phyloP scores from a whole-genome alignment of 1,139 yeast species.

The Diutina rugosa region DNA sequence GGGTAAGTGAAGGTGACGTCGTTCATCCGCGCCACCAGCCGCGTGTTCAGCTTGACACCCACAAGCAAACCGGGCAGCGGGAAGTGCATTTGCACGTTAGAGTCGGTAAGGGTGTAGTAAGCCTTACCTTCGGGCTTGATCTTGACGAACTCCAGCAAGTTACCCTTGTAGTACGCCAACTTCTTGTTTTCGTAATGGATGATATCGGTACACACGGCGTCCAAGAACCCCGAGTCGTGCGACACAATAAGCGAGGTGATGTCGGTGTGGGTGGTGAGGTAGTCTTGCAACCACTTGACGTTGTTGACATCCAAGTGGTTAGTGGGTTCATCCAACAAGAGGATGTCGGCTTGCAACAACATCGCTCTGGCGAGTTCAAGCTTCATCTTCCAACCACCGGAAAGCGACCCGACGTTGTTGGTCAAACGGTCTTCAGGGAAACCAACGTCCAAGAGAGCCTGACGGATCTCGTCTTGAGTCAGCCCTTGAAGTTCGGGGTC shows the following conservation, averaged over 20 bases:
- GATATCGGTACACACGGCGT: constrained; percentile 90
- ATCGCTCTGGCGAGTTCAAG: constrained; percentile 95
- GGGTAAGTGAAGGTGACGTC: constrained; percentile 86
- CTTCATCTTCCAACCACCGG: constrained; percentile 99
- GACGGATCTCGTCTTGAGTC: constrained; percentile 55
- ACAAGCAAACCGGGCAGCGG: constrained; percentile 96
- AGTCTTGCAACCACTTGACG: constrained; percentile 89
- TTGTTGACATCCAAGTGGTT: constrained; percentile 93
- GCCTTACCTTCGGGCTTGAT: constrained; percentile 94
- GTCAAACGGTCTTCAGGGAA: constrained; percentile 81
- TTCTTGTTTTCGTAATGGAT: constrained; percentile 94
- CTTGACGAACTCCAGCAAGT: constrained; percentile 82
- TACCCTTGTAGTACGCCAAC: constrained; percentile 91
- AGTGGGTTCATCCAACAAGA: constrained; percentile 94
- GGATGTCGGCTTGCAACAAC: constrained; percentile 94
- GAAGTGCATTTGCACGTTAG: constrained; percentile 92
- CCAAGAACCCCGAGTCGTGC: constrained; percentile 95
- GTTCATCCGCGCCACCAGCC: constrained; percentile 87
- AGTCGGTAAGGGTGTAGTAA: constrained; percentile 88
- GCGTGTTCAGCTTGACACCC: constrained; percentile 89
- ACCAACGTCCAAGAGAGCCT: constrained; percentile 75
- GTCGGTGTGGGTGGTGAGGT: constrained; percentile 65
- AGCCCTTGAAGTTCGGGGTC: constrained; percentile 69
- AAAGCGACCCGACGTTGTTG: constrained; percentile 85
- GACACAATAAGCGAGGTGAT: constrained; percentile 93